phyloP scores from a whole-genome alignment of 2,329 filamentous ascomycete genomes.

The Talaromyces islandicus region DNA sequence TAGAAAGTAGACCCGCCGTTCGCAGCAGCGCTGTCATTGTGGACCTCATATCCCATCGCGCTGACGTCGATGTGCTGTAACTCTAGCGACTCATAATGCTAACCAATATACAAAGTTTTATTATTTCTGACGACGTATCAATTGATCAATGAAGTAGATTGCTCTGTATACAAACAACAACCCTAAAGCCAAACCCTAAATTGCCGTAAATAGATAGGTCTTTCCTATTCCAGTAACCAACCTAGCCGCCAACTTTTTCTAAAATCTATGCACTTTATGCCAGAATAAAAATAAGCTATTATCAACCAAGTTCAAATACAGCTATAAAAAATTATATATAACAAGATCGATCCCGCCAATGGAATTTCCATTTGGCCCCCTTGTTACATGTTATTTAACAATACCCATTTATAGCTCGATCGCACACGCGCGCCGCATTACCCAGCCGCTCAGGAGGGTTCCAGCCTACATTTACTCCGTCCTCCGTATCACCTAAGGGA shows the following conservation, averaged over 20 bases:
- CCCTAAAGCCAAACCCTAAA: not conserved
- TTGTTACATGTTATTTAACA: not conserved
- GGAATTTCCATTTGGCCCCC: not conserved
- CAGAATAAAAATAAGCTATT: not conserved
- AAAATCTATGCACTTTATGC: not conserved
- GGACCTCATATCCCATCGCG: not conserved
- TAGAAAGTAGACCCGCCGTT: not conserved
- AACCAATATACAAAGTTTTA: not conserved
- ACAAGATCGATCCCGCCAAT: not conserved
- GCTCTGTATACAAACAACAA: not conserved
- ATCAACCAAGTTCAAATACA: not conserved
- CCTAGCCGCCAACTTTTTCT: too few relatives aligned
- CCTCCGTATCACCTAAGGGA: too few relatives aligned
- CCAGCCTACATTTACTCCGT: too few relatives aligned
- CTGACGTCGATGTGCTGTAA: not conserved
- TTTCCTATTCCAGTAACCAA: not conserved
- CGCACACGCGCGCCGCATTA: too few relatives aligned
- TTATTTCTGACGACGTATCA: not conserved
- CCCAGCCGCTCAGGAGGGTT: too few relatives aligned
- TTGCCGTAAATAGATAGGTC: not conserved
- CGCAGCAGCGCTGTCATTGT: not conserved
- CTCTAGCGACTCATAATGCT: not conserved
- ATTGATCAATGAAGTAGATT: not conserved
- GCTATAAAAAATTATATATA: not conserved
- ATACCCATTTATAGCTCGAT: not conserved